Percentiles rank a stretch among this genome's conserved stretches.
Conservation (phyloP, 1,139 yeast genomes). For the Scheffersomyces illinoinensis region DNA sequence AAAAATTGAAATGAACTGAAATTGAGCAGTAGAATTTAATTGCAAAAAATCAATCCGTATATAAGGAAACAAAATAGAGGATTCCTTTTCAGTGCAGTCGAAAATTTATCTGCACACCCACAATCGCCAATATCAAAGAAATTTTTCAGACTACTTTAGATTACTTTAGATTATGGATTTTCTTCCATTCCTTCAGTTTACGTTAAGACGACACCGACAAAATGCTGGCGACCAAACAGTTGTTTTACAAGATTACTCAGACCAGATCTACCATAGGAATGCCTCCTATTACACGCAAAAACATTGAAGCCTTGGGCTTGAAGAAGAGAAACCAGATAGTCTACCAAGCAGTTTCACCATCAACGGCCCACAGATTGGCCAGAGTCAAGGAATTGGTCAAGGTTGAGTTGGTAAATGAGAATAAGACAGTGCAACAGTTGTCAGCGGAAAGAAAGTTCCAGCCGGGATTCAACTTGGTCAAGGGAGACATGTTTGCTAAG, state of each 20-base stretch:
- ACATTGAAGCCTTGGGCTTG: constrained; percentile 74
- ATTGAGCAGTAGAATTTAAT: background rate
- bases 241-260: constrained; percentile 65
- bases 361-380: constrained; percentile 82
- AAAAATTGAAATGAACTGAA: background rate
- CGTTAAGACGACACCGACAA: background rate
- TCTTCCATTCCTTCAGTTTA: background rate
- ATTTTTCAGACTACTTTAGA: background rate
- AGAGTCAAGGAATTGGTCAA: constrained; percentile 86
- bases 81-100: background rate
- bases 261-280: constrained; percentile 82
- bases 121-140: background rate
- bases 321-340: constrained; percentile 71
- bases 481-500: constrained; percentile 4
- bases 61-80: too few relatives aligned
- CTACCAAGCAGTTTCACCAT: constrained; percentile 73
- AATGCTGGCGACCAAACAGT: constrained; percentile 17
- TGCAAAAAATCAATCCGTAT: background rate
- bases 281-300: constrained; percentile 66
- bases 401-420: constrained; percentile 69
- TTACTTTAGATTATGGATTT: background rate
- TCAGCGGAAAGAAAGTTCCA: constrained; percentile 58
- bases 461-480: constrained; percentile 46
- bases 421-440: constrained; percentile 50
- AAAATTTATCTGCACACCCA: background rate